phyloP scores from a whole-genome alignment of 2,329 filamentous ascomycete genomes.

The Zymoseptoria pseudotritici region DNA sequence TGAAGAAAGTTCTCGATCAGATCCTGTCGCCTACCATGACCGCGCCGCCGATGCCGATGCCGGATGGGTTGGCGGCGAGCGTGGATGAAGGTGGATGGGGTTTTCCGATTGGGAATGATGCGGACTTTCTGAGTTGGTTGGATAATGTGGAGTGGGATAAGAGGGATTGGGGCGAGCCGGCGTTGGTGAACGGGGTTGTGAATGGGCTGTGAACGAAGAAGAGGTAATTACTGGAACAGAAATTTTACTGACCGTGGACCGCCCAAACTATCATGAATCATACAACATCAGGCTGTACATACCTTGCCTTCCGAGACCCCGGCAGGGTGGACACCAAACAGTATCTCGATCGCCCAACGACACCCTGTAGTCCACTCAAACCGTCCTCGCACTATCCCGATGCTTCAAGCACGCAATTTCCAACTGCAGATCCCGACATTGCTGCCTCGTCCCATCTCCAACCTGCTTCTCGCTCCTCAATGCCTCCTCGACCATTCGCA shows the following conservation, averaged over 20 bases:
- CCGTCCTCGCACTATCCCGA: background rate
- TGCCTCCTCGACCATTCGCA: background rate
- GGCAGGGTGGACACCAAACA: too few relatives aligned
- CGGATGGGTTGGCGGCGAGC: conserved; percentile 9
- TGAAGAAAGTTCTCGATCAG: conserved; percentile 38
- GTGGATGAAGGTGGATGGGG: conserved; percentile 29
- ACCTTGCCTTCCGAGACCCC: too few relatives aligned
- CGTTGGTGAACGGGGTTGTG: background rate
- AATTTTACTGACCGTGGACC: too few relatives aligned
- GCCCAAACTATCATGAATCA: too few relatives aligned
- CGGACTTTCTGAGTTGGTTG: conserved; percentile 39
- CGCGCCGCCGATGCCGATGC: conserved; percentile 4
- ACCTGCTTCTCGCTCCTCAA: background rate
- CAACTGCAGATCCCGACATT: background rate
- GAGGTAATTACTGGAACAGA: too few relatives aligned
- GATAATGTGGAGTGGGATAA: conserved; percentile 39
- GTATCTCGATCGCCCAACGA: too few relatives aligned
- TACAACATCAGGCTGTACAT: too few relatives aligned
- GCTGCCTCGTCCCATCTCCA: background rate
- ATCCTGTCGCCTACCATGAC: conserved; percentile 30
- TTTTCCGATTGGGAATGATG: conserved; percentile 33
- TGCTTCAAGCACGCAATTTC: background rate
- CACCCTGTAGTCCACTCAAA: background rate
- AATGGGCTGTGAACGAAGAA: background rate
- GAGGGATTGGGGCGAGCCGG: conserved; percentile 12